A percentile compares a stretch with the other conserved stretches of the same genome.
These are phyloP conservation scores for Claviceps digitariae DNA, from an alignment of 2,329 filamentous ascomycete species.

Conservation along the genomic window DNA sequence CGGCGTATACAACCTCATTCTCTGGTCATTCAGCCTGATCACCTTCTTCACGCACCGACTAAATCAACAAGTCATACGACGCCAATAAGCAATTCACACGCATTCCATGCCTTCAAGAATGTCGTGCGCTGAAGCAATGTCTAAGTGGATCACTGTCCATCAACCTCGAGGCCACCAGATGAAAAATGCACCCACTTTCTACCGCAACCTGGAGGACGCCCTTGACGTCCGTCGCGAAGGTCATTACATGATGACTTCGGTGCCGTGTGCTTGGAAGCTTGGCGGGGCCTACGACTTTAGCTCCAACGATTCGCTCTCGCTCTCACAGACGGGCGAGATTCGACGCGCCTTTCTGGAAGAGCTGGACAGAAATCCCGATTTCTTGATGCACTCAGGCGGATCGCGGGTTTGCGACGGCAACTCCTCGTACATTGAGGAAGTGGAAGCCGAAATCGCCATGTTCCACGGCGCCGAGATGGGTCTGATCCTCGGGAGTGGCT, in stretches of 20 bases:
- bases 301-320: constrained; percentile 52
- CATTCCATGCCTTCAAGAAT: background rate
- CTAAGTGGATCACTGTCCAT: background rate
- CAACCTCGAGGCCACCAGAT: background rate
- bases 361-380: constrained; percentile 1
- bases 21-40: background rate
- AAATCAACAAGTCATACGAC: background rate
- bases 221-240: constrained; percentile 15
- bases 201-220: constrained; percentile 18
- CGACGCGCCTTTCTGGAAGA: constrained; percentile 33
- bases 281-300: constrained; percentile 37
- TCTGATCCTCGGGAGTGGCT: constrained; percentile 47
- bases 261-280: constrained; percentile 1
- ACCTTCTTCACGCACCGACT: background rate
- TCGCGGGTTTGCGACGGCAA: constrained; percentile 55
- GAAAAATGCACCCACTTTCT: background rate
- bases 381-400: constrained; percentile 36
- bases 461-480: constrained; percentile 37
- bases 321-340: constrained; percentile 34
- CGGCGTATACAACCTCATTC: background rate
- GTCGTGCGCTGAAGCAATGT: background rate
- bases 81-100: no score
- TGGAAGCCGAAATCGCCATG: constrained; percentile 48
- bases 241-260: constrained; percentile 15
- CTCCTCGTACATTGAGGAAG: constrained; percentile 34